These are phyloP conservation scores for Yamadazyma triangularis DNA, from an alignment of 1,139 yeast species.

Conservation along the genomic window DNA sequence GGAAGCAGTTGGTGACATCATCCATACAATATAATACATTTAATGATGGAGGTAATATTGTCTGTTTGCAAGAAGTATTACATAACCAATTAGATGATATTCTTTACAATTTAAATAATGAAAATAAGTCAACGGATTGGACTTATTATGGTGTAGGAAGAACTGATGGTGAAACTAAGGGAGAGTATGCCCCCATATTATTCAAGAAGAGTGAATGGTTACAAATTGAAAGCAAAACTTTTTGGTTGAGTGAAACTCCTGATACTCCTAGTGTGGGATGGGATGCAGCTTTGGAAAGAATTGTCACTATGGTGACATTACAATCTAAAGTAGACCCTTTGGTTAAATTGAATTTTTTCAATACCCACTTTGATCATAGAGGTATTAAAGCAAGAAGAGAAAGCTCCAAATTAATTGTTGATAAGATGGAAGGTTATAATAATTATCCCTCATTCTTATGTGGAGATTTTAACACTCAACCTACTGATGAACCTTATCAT, in stretches of 20 bases:
- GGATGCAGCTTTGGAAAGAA: slow-evolving; percentile 52
- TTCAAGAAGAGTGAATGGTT: slow-evolving; percentile 28
- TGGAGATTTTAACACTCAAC: slow-evolving; percentile 57
- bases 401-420: slow-evolving; percentile 44
- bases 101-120: slow-evolving; percentile 25
- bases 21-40: slow-evolving; percentile 30
- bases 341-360: slow-evolving; percentile 38
- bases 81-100: slow-evolving; percentile 49
- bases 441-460: slow-evolving; percentile 37
- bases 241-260: slow-evolving; percentile 32
- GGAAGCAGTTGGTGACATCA: slow-evolving; percentile 34
- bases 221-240: slow-evolving; percentile 22
- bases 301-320: slow-evolving; percentile 43
- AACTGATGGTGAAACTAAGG: slow-evolving; percentile 26
- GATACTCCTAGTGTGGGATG: slow-evolving; percentile 38
- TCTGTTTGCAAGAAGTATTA: slow-evolving; percentile 54
- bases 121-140: slow-evolving; percentile 24
- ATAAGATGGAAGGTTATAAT: slow-evolving; percentile 35
- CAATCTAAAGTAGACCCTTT: slow-evolving; percentile 23
- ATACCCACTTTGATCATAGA: slow-evolving; percentile 56
- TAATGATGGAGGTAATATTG: slow-evolving; percentile 31
- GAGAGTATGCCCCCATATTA: slow-evolving; percentile 34
- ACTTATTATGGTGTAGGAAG: slow-evolving; percentile 31
- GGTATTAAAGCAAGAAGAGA: slow-evolving; percentile 46
- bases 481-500: slow-evolving; percentile 45